Base-by-base conservation (phyloP, 129 eudicot genomes). In the Calendula officinalis region DNA sequence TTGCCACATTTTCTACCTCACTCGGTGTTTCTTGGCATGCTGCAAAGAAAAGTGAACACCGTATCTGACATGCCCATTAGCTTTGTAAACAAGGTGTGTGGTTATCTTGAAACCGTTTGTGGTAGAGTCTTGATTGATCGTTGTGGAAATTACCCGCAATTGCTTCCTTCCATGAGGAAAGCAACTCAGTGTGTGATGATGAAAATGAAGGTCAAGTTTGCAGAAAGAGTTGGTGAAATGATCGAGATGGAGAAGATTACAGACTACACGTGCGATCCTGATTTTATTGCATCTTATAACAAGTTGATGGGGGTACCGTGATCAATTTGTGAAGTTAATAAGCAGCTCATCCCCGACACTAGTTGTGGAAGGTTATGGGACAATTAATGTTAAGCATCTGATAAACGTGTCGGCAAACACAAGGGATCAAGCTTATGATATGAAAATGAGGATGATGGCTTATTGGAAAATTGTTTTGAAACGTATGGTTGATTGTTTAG, bases 391-490 rank as follows among this genome's bases (percentile, higher is more conserved):
- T 30, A 13, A 16, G 4, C 82, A 77, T 56, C 68, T 77, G 1
- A 0, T 5, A 0, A 5, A 1, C 33, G 75, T 37, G 49, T 14
- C 73, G 0, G 16, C 8, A 10, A 64, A 17, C 59, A 33, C 3
- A 39, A 57, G 73, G 49, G 68, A 70, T 10, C 63, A 77, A 43
- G 77, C 81, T 3, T 70, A 63, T 16, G 81, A 77, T 40, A 10
- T 77, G 46, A 77, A 77, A 48, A 77, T 77, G 81, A 70, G 77
- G 45, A 64, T 70, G 32, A 6, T 51, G 3, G 73, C 81, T 35
- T 77, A 76, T 7, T 76, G 81, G 81, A 57, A 76, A 0, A 69
- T 76, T 50, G 76, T 76, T 6, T 52, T 69, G 53, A 64, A 58
- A 41, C 69, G 81, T 33, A 39, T 77, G 33, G 73, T 77, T n/a